phyloP scores from a whole-genome alignment of 2,329 filamentous ascomycete genomes.

The Knufia petricola region DNA sequence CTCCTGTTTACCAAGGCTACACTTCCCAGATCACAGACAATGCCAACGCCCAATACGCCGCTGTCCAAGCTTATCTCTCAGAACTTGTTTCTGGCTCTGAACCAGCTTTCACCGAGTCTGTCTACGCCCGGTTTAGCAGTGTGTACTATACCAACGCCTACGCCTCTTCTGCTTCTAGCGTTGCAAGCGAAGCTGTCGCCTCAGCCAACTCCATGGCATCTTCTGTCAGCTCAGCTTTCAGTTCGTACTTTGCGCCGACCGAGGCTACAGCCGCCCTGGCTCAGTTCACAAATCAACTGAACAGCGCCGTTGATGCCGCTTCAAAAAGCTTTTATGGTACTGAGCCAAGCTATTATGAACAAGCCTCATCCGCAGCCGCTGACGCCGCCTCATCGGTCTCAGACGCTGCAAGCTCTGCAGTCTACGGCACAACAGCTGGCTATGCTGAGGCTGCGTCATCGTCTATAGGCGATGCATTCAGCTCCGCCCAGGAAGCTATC shows the following conservation, averaged over 20 bases:
- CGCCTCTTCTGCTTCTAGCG: slow-evolving; percentile 43
- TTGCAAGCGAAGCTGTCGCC: slow-evolving; percentile 39
- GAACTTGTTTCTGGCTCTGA: slow-evolving; percentile 71
- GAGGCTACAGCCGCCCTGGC: slow-evolving; percentile 49
- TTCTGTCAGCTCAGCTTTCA: slow-evolving; percentile 25
- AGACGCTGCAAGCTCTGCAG: slow-evolving; percentile 39
- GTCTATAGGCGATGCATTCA: slow-evolving; percentile 45
- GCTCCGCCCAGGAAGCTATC: slow-evolving; percentile 47
- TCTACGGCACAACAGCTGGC: slow-evolving; percentile 46
- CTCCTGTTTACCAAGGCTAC: slow-evolving; percentile 46
- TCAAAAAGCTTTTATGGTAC: slow-evolving; percentile 50
- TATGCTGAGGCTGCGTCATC: slow-evolving; percentile 46
- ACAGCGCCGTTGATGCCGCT: slow-evolving; percentile 50
- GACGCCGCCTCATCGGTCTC: slow-evolving; percentile 43
- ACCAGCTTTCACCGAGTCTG: slow-evolving; percentile 70
- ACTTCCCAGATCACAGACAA: slow-evolving; percentile 54
- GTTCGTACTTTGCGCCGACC: slow-evolving; percentile 46
- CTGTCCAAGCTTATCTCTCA: slow-evolving; percentile 61
- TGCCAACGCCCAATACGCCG: slow-evolving; percentile 56
- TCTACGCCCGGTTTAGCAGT: slow-evolving; percentile 60
- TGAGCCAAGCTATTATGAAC: slow-evolving; percentile 43
- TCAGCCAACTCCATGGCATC: slow-evolving; percentile 30
- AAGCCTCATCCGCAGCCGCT: slow-evolving; percentile 45
- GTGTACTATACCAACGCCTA: slow-evolving; percentile 57
- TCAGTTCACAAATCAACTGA: slow-evolving; percentile 47